A percentile compares a stretch with the other conserved stretches of the same genome.
phyloP scores from a whole-genome alignment of 768 basidiomycete species.

The Leccinellum albellum region DNA sequence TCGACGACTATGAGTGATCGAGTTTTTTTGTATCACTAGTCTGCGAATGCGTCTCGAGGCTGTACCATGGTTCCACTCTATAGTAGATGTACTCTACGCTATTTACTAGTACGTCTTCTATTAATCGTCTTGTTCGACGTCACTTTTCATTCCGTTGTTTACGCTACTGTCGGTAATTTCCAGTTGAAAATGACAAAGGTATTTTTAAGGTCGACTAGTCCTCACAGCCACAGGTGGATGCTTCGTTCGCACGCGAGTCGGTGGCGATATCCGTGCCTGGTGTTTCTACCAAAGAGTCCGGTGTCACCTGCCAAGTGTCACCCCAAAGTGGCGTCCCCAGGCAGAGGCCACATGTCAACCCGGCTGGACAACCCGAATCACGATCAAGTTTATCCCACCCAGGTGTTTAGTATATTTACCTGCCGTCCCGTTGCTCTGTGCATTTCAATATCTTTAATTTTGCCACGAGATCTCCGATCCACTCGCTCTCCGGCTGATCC shows the following conservation, averaged over 20 bases:
- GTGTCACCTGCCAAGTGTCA: constrained; percentile 4
- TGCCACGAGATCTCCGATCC: constrained; percentile 22
- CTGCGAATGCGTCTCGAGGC: constrained; percentile 18
- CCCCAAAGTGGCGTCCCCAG: constrained; percentile 2
- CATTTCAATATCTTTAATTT: constrained; percentile 27
- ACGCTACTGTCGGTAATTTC: constrained; percentile 24
- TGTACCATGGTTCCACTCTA: constrained; percentile 27
- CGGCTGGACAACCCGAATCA: constrained; percentile 9
- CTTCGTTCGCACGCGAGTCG: constrained; percentile 23
- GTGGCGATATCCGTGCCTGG: constrained; percentile 12
- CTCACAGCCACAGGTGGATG: constrained; percentile 26
- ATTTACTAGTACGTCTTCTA: constrained; percentile 31
- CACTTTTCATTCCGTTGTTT: constrained; percentile 19
- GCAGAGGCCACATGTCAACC: constrained; percentile 8
- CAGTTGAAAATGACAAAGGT: constrained; percentile 21
- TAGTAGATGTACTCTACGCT: constrained; percentile 32
- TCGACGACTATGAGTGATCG: constrained; percentile 22
- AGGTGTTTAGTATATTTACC: background rate
- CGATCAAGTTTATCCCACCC: background rate
- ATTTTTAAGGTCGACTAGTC: constrained; percentile 30
- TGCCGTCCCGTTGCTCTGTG: constrained; percentile 10
- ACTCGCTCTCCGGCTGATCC: background rate
- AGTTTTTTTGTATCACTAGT: constrained; percentile 33
- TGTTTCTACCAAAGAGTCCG: constrained; percentile 14
- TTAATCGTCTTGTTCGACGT: constrained; percentile 24